Percentiles rank a stretch among this genome's conserved stretches.
phyloP scores from a whole-genome alignment of 2,329 filamentous ascomycete species.

The Epichloe coenophiala region DNA sequence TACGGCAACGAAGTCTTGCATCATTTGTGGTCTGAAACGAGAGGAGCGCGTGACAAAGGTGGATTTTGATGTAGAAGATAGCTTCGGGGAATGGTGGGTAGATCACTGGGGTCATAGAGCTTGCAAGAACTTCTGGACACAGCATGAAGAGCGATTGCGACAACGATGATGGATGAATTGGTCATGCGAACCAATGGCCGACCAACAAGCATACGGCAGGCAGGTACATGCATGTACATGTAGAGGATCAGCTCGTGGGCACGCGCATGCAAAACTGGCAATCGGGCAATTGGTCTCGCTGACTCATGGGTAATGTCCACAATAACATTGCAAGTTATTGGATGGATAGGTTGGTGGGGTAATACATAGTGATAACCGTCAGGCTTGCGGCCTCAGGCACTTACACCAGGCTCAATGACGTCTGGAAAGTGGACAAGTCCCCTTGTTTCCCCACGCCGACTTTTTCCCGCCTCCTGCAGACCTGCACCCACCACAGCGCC shows the following conservation, averaged over 20 bases:
- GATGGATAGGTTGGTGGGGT: too few species aligned
- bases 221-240: too few species aligned
- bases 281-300: too few species aligned
- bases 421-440: not conserved
- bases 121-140: slow-evolving; percentile 76
- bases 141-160: slow-evolving; percentile 56
- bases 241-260: too few species aligned
- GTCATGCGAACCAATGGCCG: not conserved
- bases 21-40: slow-evolving; percentile 76
- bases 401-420: not conserved
- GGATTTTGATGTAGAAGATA: slow-evolving; percentile 69
- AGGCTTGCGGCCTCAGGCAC: too few species aligned
- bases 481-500: not conserved
- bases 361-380: too few species aligned
- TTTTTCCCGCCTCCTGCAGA: not conserved
- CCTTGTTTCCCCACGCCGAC: slow-evolving; percentile 1
- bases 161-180: slow-evolving; percentile 42
- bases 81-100: slow-evolving; percentile 93
- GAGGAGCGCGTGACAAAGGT: slow-evolving; percentile 70
- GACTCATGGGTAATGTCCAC: too few species aligned
- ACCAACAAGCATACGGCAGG: too few species aligned
- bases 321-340: too few species aligned
- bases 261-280: too few species aligned
- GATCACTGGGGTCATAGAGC: slow-evolving; percentile 74
- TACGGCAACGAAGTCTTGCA: slow-evolving; percentile 61